Evolutionary conservation across 768 basidiomycete species (phyloP).

Genomic region (Hirschioporus abietinus): DNA sequence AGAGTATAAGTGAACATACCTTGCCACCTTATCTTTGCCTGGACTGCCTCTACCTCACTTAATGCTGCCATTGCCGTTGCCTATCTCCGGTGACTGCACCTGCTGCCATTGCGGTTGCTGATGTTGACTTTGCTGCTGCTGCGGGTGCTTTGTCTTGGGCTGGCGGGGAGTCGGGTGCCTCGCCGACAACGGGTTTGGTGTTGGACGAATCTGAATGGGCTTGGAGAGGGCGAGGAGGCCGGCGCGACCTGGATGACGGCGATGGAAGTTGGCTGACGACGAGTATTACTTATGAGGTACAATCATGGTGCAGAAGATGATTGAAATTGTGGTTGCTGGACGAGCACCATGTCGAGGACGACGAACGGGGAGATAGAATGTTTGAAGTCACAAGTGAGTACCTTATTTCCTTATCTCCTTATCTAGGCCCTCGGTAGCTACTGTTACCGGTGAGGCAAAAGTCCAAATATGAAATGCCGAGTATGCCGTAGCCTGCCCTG

Average conservation of each 20-base stretch:
- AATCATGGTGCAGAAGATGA: conserved; percentile 20
- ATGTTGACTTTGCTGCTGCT: conserved; percentile 28
- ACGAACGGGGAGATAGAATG: conserved; percentile 5
- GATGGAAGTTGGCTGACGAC: conserved; percentile 37
- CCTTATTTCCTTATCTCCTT: too few relatives aligned
- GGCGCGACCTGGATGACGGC: conserved; percentile 62
- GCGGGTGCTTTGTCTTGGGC: conserved; percentile 22
- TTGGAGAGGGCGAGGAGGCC: conserved; percentile 69
- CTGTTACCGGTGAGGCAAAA: too few relatives aligned
- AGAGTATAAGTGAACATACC: not conserved
- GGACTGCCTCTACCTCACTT: conserved; percentile 20
- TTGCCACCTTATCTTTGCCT: too few relatives aligned
- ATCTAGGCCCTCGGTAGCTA: too few relatives aligned
- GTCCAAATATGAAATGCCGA: too few relatives aligned
- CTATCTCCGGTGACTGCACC: conserved; percentile 20
- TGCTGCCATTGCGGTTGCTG: conserved; percentile 36
- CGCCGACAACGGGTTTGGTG: conserved; percentile 31
- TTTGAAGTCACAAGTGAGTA: too few relatives aligned
- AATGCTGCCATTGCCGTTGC: conserved; percentile 20
- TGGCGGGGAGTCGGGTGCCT: not conserved
- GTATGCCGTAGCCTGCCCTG: too few relatives aligned
- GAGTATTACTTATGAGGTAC: conserved; percentile 15
- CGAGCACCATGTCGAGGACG: conserved; percentile 30
- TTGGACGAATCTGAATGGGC: too few relatives aligned
- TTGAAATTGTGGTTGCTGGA: conserved; percentile 30